Evolutionary conservation across 768 basidiomycete genomes (phyloP).

Genomic region (Boletus speciosus): DNA sequence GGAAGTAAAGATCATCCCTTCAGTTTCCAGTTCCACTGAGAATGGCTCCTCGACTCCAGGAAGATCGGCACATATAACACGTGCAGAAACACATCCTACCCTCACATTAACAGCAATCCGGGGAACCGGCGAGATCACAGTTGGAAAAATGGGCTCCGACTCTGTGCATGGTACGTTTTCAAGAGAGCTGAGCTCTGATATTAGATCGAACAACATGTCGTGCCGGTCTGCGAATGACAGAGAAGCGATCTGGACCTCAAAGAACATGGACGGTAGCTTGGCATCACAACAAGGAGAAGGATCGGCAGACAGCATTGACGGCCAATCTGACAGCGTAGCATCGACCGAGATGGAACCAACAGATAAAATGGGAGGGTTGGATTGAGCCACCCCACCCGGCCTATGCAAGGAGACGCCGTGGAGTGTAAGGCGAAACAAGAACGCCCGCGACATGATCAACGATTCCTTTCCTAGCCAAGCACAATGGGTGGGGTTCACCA

Average conservation of each 20-base stretch:
- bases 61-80: conserved; percentile 47
- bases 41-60: conserved; percentile 40
- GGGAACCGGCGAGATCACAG: conserved; percentile 43
- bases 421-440: conserved; percentile 43
- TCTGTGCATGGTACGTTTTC: conserved; percentile 9
- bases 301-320: conserved; percentile 42
- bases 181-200: conserved; percentile 17
- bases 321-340: conserved; percentile 57
- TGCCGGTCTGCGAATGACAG: conserved; percentile 53
- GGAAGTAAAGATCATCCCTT: conserved; percentile 45
- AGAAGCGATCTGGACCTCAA: conserved; percentile 42
- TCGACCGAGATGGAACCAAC: conserved; percentile 32
- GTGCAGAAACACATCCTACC: conserved; percentile 47
- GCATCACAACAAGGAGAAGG: conserved; percentile 42
- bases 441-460: conserved; percentile 38
- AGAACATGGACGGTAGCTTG: conserved; percentile 52
- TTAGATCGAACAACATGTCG: conserved; percentile 45
- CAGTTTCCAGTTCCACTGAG: conserved; percentile 54
- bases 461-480: conserved; percentile 53
- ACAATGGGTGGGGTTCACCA: conserved; percentile 43
- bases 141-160: conserved; percentile 22
- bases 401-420: conserved; percentile 46
- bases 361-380: conserved; percentile 23
- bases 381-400: conserved; percentile 32
- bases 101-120: conserved; percentile 45